phyloP scores from a whole-genome alignment of 257 asterid genomes.

The Nicotiana knightiana region DNA sequence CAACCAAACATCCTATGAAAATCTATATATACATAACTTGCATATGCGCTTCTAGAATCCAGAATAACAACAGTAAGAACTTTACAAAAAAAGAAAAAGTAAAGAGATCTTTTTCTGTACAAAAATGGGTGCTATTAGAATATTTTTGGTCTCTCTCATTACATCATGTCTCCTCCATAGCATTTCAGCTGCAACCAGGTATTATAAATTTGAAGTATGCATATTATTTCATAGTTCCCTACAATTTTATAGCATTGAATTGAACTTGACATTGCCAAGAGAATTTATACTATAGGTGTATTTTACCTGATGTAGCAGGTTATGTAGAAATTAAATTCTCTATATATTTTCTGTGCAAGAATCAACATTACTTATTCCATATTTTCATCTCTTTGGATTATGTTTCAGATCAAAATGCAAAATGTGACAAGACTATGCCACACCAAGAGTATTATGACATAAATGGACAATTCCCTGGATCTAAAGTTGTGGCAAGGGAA shows the following conservation, averaged over 20 bases:
- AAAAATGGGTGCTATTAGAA: neutral
- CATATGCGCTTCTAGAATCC: neutral
- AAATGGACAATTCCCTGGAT: too few species aligned
- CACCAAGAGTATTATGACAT: too few species aligned
- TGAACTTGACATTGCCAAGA: neutral
- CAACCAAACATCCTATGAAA: neutral
- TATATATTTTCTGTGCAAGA: too few species aligned
- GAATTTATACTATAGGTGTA: neutral
- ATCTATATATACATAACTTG: neutral
- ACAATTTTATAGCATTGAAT: neutral
- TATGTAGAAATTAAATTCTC: neutral
- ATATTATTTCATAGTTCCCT: neutral
- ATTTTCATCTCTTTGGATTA: too few species aligned
- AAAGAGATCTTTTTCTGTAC: neutral
- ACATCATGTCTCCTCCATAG: conserved; percentile 8
- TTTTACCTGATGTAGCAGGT: neutral
- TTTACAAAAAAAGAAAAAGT: neutral
- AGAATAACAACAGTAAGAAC: neutral
- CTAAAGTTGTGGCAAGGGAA: too few species aligned
- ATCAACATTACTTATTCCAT: too few species aligned
- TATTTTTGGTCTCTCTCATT: neutral
- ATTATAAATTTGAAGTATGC: conserved; percentile 24
- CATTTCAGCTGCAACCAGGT: conserved; percentile 19
- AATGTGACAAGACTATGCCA: too few species aligned
- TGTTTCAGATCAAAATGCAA: too few species aligned